Evolutionary conservation across 176 grass and related monocot species (phyloP).

Genomic region (Carex parvula): DNA sequence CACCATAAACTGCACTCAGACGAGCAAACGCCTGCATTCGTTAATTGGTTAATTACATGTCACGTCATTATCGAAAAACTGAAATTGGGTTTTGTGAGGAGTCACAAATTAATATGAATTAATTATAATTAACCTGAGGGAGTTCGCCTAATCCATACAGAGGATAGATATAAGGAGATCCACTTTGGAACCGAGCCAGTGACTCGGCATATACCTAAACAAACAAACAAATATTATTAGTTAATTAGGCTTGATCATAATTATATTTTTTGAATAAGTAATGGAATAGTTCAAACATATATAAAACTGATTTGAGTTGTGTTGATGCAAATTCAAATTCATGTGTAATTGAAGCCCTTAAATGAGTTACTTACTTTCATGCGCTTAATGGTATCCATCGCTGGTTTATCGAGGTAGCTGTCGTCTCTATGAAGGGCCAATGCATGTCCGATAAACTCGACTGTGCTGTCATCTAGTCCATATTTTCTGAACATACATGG

Average conservation of each 20-base stretch:
- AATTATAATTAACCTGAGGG: constrained; percentile 63
- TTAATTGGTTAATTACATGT: not conserved
- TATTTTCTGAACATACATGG: constrained; percentile 65
- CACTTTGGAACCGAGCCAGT: constrained; percentile 90
- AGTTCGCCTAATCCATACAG: constrained; percentile 91
- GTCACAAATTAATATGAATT: not conserved
- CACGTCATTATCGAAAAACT: not conserved
- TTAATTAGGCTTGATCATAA: not conserved
- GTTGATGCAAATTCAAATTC: not conserved
- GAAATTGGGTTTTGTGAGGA: not conserved
- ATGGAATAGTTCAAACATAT: not conserved
- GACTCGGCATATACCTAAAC: constrained; percentile 81
- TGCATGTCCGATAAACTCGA: constrained; percentile 96
- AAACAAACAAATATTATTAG: constrained; percentile 1
- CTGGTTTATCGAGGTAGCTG: constrained; percentile 73
- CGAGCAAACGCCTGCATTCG: constrained; percentile 79
- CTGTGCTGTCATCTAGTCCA: constrained; percentile 81
- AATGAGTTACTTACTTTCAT: constrained; percentile 59
- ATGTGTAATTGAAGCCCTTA: constrained; percentile 8
- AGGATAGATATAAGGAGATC: constrained; percentile 95
- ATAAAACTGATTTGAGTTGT: not conserved
- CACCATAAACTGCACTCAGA: constrained; percentile 94
- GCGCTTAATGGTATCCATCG: constrained; percentile 78
- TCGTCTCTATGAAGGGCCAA: constrained; percentile 90
- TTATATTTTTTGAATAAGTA: not conserved